Percentiles rank a stretch among this genome's conserved stretches.
Conservation (phyloP, 371 early-diverging fungal species). For the Polyrhizophydium stewartii region DNA sequence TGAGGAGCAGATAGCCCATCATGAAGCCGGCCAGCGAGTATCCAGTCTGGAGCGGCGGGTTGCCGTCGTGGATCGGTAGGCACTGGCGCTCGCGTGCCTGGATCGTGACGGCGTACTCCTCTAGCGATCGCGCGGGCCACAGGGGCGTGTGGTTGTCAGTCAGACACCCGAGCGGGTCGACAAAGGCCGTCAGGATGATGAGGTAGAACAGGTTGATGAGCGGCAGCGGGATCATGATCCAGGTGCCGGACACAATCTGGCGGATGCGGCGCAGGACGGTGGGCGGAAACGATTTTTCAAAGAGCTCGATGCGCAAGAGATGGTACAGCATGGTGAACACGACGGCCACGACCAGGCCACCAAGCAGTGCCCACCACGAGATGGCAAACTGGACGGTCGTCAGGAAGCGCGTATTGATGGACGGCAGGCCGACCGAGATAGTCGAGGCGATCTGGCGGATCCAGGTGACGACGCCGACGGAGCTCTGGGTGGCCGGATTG, state of each 20-base stretch:
- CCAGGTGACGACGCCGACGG: not conserved
- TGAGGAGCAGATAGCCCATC: conserved; percentile 7
- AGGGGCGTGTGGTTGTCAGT: conserved; percentile 14
- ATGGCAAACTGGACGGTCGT: conserved; percentile 25
- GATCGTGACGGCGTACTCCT: not conserved
- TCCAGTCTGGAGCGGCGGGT: conserved; percentile 24
- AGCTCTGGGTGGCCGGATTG: not conserved
- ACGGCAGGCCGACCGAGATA: conserved; percentile 21
- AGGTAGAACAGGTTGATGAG: conserved; percentile 22
- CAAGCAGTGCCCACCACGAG: conserved; percentile 24
- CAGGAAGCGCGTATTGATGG: conserved; percentile 10
- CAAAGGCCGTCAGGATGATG: conserved; percentile 20
- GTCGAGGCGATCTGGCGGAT: conserved; percentile 5
- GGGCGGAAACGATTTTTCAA: not conserved
- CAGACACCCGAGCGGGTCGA: conserved; percentile 29
- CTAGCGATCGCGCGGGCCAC: conserved; percentile 2
- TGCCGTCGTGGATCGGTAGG: conserved; percentile 4
- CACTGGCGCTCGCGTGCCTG: not conserved
- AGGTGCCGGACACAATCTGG: conserved; percentile 10
- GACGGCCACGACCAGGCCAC: conserved; percentile 11
- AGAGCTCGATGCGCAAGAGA: not conserved
- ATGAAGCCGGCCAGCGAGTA: conserved; percentile 19
- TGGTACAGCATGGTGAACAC: conserved; percentile 2
- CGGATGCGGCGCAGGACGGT: not conserved
- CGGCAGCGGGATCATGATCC: conserved; percentile 22